phyloP scores from a whole-genome alignment of 2,329 filamentous ascomycete species.

The Thelonectria blattea region DNA sequence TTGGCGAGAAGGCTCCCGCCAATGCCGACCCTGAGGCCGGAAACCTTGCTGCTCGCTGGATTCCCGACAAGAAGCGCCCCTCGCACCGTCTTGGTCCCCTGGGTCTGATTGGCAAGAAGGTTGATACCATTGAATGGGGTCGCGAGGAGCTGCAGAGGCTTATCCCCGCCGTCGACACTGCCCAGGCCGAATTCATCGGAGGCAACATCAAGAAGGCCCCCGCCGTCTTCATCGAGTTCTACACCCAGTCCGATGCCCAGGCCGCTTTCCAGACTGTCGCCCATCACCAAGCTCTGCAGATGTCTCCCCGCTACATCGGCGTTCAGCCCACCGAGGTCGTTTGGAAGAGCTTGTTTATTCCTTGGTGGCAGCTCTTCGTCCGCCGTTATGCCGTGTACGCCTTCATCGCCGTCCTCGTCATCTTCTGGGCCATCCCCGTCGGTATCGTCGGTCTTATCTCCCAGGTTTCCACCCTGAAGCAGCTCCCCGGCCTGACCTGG shows the following conservation, averaged over 20 bases:
- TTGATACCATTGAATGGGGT: slow-evolving; percentile 88
- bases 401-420: slow-evolving; percentile 73
- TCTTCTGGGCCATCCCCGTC: slow-evolving; percentile 84
- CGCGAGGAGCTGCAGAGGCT: slow-evolving; percentile 62
- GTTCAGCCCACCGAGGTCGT: slow-evolving; percentile 81
- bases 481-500: slow-evolving; percentile 74
- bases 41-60: slow-evolving; percentile 67
- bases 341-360: slow-evolving; percentile 76
- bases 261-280: slow-evolving; percentile 81
- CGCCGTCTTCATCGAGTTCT: slow-evolving; percentile 93
- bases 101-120: slow-evolving; percentile 68
- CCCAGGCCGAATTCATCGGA: slow-evolving; percentile 66
- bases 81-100: slow-evolving; percentile 68
- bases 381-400: slow-evolving; percentile 68
- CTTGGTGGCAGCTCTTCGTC: slow-evolving; percentile 78
- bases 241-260: slow-evolving; percentile 82
- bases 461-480: slow-evolving; percentile 76
- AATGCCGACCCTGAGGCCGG: slow-evolving; percentile 71
- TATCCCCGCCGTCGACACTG: slow-evolving; percentile 69
- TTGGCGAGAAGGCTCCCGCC: slow-evolving; percentile 44
- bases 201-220: slow-evolving; percentile 69
- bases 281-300: slow-evolving; percentile 81
- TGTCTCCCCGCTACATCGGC: slow-evolving; percentile 85
- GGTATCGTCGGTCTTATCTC: slow-evolving; percentile 84
- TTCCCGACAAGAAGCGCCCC: slow-evolving; percentile 71